Evolutionary conservation across 495 filamentous ascomycete species (phyloP), one percentile per base, ranked within the genome.

Genomic region (Trichoderma virens): DNA sequence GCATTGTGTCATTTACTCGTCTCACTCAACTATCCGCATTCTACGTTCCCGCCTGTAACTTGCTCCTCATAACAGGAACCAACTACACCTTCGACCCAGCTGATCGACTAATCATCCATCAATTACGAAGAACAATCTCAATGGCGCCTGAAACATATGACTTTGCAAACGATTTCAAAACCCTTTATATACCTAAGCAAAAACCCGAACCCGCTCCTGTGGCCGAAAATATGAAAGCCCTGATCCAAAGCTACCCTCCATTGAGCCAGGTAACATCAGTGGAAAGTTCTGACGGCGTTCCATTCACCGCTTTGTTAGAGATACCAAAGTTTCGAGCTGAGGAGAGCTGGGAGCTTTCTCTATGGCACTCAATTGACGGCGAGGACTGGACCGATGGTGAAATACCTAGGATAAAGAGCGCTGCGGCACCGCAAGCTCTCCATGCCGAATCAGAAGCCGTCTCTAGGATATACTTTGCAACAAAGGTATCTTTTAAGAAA

Each of bases 261-360:
- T 71, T 93, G 62, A 89, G 85, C 5, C 88, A 91, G 71, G 78
- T 87, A 9, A 88, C 88, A 3, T 79, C 83, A 65, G 66, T 88
- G 23, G 75, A 74, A n/a, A 70, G 76, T 45, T 13, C 51, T 16
- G 64, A 67, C 8, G 68, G 83, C 76, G 76, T 89, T 14, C 69
- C 69, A 3, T 88, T 94, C 65, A 86, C 83, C 18, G 89, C 90
- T 18, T 74, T 91, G n/a, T 76, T 97, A 32, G 89, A 92, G 65
- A 83, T 85, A 27, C 85, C 82, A 54, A 79, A 70, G 38, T 76
- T 74, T 60, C 79, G 84, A 35, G 78, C 78, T 1, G 70, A 82
- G 7, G 81, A 87, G 66, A 65, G 74, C 43, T 95, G 89, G 88
- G 82, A 94, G 70, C 81, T 89, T 6, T 80, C 86, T 35, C 76